Evolutionary conservation across 1,284 basidiomycete genomes (phyloP).

Genomic region (Leccinum pachyderme): DNA sequence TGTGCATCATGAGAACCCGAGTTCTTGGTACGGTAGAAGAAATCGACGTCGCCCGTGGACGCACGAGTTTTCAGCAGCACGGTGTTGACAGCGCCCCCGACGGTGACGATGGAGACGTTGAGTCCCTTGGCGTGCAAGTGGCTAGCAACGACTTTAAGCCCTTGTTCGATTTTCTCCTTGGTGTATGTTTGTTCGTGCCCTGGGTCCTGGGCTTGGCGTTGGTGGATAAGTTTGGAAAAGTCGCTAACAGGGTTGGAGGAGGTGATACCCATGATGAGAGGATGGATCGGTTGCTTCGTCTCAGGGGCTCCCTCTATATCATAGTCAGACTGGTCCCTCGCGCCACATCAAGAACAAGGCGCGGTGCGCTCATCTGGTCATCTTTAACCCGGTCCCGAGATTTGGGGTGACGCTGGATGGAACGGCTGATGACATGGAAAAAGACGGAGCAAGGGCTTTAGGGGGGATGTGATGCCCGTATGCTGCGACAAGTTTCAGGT

Average conservation of each 20-base stretch:
- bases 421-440: too few species aligned
- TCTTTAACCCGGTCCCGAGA: not conserved
- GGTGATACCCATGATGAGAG: conserved; percentile 2
- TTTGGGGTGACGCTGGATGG: not conserved
- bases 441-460: not conserved
- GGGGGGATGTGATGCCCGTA: not conserved
- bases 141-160: conserved; percentile 6
- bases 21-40: conserved; percentile 13
- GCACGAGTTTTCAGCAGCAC: conserved; percentile 7
- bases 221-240: conserved; percentile 2
- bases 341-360: not conserved
- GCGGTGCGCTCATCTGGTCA: not conserved
- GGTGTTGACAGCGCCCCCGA: conserved; percentile 13
- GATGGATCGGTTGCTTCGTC: not conserved
- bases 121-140: conserved; percentile 2
- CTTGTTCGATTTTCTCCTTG: conserved; percentile 7
- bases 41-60: conserved; percentile 13
- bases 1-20: not conserved
- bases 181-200: conserved; percentile 5
- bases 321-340: not conserved
- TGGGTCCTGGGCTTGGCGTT: not conserved
- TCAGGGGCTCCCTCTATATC: not conserved
- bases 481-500: not conserved
- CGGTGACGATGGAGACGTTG: conserved; percentile 8
- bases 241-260: not conserved